These are phyloP conservation scores for Trichoderma sp. DNA, from an alignment of 2,329 filamentous ascomycete species.

Conservation along the genomic window DNA sequence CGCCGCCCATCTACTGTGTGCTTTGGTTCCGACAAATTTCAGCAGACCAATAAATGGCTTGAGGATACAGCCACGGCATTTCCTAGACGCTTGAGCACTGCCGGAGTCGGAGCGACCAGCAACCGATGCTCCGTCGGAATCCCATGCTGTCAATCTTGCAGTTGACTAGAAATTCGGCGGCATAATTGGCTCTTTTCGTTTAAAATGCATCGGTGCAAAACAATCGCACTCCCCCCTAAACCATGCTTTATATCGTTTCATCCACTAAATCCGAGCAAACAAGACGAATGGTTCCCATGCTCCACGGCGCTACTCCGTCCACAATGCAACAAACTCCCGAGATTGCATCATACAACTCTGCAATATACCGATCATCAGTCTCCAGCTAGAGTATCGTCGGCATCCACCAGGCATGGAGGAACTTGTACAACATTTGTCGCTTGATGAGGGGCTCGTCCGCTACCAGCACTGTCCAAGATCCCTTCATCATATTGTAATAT, in stretches of 20 bases:
- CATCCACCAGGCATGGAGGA: background rate
- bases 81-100: background rate
- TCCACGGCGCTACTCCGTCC: background rate
- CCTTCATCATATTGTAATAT: background rate
- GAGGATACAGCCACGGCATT: background rate
- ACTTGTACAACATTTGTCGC: background rate
- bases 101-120: conserved; percentile 1
- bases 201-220: background rate
- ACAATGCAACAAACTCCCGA: background rate
- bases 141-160: background rate
- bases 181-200: background rate
- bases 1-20: background rate
- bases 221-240: background rate
- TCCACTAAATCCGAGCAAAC: background rate
- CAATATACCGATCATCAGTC: background rate
- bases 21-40: background rate
- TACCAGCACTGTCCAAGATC: background rate
- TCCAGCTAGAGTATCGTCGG: background rate
- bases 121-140: background rate
- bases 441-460: background rate
- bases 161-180: background rate
- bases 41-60: background rate
- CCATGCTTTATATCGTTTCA: background rate
- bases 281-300: background rate
- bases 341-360: background rate